Base-by-base conservation (phyloP, 305 asterid species). In the Fraxinus velutina region DNA sequence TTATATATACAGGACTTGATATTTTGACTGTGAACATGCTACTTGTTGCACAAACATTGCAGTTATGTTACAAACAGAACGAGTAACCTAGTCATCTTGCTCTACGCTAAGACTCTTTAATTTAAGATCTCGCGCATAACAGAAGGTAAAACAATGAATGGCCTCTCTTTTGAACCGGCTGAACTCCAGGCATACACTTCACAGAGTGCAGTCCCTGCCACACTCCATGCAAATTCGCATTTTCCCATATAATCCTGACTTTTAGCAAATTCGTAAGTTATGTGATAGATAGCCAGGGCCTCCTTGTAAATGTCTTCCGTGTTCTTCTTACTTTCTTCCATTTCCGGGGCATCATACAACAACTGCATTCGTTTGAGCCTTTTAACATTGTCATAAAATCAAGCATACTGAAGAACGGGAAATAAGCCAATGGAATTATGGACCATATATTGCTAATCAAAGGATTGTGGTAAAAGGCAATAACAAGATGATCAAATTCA, bases 221-320 rank as follows among this genome's bases (percentile, higher is more conserved):
- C 92, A 79, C 47, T 90, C 98, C 98, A 94, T 2, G 94, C 97
- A 85, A 93, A 94, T 19, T 86, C 36, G 57, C 97, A 94, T 83
- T 77, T 91, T 73, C 50, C 39, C 0, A 84, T 85, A 0, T 74
- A 85, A 21, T 33, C 9, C 13, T 2, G 2, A 1, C 34, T 17
- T 36, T 6, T 79, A 1, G 93, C 94, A 10, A 83, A 37, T 75
- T 92, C 83, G 13, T 91, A 94, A 2, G 90, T 82, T 1, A 86
- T 79, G 0, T 87, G 84, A 77, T 93, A 94, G 73, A 94, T 85
- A 5, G 98, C 97, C 24, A 93, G 76, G 0, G 98, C 96, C 79
- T 93, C 96, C 10, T 82, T 76, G 6, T 82, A 88, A 44, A 92
- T 86, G 73, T 85, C 86, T n/a, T 64, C 62, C 0, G 36, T 64